Base-by-base conservation (phyloP, 2,329 filamentous ascomycete species). In the Xylariales sp. region DNA sequence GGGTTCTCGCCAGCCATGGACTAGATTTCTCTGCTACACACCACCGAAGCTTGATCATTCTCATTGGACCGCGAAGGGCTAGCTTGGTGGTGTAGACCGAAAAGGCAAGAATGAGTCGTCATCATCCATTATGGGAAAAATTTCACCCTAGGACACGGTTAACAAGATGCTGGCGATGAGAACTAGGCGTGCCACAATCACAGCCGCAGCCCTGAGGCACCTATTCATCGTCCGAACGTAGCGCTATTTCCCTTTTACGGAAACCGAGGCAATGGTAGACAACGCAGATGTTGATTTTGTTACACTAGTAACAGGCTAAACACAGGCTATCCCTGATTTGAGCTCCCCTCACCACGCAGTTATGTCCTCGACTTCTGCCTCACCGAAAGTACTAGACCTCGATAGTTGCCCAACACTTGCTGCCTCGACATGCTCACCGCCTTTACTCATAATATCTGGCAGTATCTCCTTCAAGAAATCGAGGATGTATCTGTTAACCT, bases 351-450 rank as follows among this genome's bases (percentile, higher is more conserved):
- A 97, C 94, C 94, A 97, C 28, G 93, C 94, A 41, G 94, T 97
- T 74, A 97, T 97, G 78, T 98, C 96, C 68, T 95, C 95, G 23
- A 97, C 93, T 81, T 98, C 96, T 0, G 93, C 94, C 81, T 98
- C 94, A 16, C 95, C 94, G 83, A 97, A 97, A 0, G 93, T 96
- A 80, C 94, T 97, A 64, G 88, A 94, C 83, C 97, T 97, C 18
- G 88, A 93, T 69, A 94, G 80, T 74, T 88, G 82, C 16, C 89
- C 89, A 6, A 89, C 84, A 67, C 84, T 82, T 70, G 83, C 78
- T 64, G 81, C 82, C 68, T 83, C 83, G 34, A 76, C 77, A 45
- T 78, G 77, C 2, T 80, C 80, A 2, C 84, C 87, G 28, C 87
- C 83, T 74, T 84, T 87, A 43, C 80, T 83, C 94, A 98, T 97